Percentiles rank a stretch among this genome's conserved stretches.
Evolutionary conservation across 2,329 filamentous ascomycete species (phyloP).

Genomic region (Fusarium anguioides): DNA sequence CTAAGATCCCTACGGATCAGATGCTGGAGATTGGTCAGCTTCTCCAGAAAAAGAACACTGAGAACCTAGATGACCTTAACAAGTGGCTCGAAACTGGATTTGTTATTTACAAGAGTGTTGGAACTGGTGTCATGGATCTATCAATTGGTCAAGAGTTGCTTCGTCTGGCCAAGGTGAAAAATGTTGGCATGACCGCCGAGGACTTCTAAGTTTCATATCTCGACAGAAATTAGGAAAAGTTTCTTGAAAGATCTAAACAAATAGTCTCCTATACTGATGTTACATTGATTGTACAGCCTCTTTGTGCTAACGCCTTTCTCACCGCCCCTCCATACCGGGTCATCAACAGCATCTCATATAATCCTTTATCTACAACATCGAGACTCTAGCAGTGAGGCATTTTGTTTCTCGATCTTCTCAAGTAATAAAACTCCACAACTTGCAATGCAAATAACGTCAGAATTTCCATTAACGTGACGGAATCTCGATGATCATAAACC

Average conservation of each 20-base stretch:
- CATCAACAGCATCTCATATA: no score
- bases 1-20: constrained; percentile 33
- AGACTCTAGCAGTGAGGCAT: no score
- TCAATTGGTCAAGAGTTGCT: constrained; percentile 70
- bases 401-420: no score
- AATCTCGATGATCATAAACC: constrained; percentile 10
- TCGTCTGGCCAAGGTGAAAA: constrained; percentile 63
- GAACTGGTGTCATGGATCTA: constrained; percentile 75
- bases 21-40: constrained; percentile 64
- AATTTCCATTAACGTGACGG: neutral
- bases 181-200: constrained; percentile 57
- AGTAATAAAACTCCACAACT: no score
- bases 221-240: no score
- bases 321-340: no score
- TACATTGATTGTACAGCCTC: no score
- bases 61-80: constrained; percentile 49
- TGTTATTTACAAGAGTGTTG: constrained; percentile 77
- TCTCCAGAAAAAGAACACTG: constrained; percentile 47
- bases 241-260: no score
- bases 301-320: no score
- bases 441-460: neutral
- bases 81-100: constrained; percentile 73
- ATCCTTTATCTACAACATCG: no score
- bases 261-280: no score
- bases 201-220: constrained; percentile 32